Conservation (phyloP, 2,329 filamentous ascomycete species). For the Penicillium sp. region DNA sequence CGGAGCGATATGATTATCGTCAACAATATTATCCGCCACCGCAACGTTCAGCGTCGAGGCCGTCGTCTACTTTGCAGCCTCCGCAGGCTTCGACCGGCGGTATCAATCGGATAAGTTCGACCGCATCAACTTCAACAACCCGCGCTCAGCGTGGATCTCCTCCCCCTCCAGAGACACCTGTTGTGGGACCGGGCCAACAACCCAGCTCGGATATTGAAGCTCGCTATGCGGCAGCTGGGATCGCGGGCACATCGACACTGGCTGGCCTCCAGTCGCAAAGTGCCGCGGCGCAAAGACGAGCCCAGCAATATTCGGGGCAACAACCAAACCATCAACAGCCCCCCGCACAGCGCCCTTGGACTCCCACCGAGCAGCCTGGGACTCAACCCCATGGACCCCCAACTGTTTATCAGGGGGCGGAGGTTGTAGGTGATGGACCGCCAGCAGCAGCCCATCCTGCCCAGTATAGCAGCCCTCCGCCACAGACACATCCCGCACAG, state of each 20-base stretch:
- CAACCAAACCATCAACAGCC: constrained; percentile 37
- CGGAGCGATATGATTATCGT: constrained; percentile 49
- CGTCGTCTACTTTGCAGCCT: constrained; percentile 41
- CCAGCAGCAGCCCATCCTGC: constrained; percentile 23
- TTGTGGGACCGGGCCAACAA: constrained; percentile 64
- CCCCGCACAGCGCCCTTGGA: constrained; percentile 66
- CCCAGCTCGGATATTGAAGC: constrained; percentile 80
- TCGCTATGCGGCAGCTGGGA: constrained; percentile 83
- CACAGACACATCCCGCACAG: constrained; percentile 25
- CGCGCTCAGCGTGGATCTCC: constrained; percentile 87
- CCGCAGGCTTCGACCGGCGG: constrained; percentile 24
- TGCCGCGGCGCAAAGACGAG: constrained; percentile 72
- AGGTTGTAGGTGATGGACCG: constrained; percentile 53
- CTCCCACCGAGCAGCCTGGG: constrained; percentile 83
- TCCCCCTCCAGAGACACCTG: constrained; percentile 86
- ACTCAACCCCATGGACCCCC: constrained; percentile 83
- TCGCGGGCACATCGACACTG: constrained; percentile 76
- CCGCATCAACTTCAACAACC: constrained; percentile 88
- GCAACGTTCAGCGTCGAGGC: constrained; percentile 25
- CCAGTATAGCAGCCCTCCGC: constrained; percentile 33
- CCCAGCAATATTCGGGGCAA: constrained; percentile 66
- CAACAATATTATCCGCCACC: constrained; percentile 60
- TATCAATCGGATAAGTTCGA: constrained; percentile 65
- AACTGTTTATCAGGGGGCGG: constrained; percentile 81
- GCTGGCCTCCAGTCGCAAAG: constrained; percentile 69